A percentile compares a stretch with the other conserved stretches of the same genome.
Conservation (phyloP, 2,329 filamentous ascomycete genomes). For the Rachicladosporium sp. region DNA sequence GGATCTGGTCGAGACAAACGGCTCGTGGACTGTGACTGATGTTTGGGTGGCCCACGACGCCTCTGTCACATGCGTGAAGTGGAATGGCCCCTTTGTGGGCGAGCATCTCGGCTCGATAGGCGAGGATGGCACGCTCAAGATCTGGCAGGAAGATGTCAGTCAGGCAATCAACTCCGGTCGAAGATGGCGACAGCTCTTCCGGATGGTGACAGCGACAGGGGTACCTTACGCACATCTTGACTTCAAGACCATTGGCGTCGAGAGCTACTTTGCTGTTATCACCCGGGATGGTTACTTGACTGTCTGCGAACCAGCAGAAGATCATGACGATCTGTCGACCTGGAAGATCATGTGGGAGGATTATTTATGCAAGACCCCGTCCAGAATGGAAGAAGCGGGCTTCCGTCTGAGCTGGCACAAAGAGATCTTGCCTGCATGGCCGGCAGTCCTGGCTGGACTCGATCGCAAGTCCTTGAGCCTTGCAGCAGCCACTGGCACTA, state of each 20-base stretch:
- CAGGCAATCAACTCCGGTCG: slow-evolving; percentile 61
- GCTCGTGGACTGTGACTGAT: slow-evolving; percentile 68
- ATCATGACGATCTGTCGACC: slow-evolving; percentile 66
- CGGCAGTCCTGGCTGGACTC: slow-evolving; percentile 67
- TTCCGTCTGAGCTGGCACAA: slow-evolving; percentile 84
- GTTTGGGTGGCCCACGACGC: slow-evolving; percentile 84
- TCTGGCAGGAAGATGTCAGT: slow-evolving; percentile 85
- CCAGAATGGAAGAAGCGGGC: slow-evolving; percentile 70
- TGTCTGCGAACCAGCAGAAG: slow-evolving; percentile 66
- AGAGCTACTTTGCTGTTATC: slow-evolving; percentile 76
- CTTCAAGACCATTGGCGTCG: slow-evolving; percentile 71
- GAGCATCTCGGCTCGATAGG: slow-evolving; percentile 80
- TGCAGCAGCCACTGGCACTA: slow-evolving; percentile 75
- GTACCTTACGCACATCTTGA: slow-evolving; percentile 65
- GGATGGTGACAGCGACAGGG: slow-evolving; percentile 55
- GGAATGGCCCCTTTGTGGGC: slow-evolving; percentile 82
- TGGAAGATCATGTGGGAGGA: slow-evolving; percentile 68
- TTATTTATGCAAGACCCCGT: slow-evolving; percentile 56
- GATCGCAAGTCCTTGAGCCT: slow-evolving; percentile 66
- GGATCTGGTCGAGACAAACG: slow-evolving; percentile 64
- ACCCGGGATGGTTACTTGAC: slow-evolving; percentile 69
- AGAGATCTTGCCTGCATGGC: slow-evolving; percentile 68
- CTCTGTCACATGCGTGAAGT: slow-evolving; percentile 84
- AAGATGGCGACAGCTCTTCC: slow-evolving; percentile 61
- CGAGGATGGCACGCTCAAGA: slow-evolving; percentile 77